A percentile compares a stretch with the other conserved stretches of the same genome.
Conservation (phyloP, 2,329 filamentous ascomycete genomes). For the Blumeria hordei region DNA sequence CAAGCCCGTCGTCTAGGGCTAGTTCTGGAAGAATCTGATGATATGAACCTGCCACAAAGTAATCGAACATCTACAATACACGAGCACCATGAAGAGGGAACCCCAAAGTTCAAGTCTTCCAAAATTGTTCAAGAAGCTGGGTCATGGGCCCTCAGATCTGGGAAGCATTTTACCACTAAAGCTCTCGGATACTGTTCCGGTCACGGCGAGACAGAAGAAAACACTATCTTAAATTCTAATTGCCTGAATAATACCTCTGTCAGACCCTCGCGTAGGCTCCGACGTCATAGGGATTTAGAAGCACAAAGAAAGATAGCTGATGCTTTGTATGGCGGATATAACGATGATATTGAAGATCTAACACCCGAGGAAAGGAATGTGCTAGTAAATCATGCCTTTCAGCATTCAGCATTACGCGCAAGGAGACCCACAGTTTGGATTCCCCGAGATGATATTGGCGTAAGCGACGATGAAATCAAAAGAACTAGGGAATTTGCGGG, state of each 20-base stretch:
- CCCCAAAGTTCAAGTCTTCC: slow-evolving; percentile 14
- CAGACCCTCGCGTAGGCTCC: slow-evolving; percentile 10
- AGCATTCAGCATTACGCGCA: slow-evolving; percentile 68
- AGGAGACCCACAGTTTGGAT: slow-evolving; percentile 82
- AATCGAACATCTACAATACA: slow-evolving; percentile 14
- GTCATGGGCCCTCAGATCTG: slow-evolving; percentile 10
- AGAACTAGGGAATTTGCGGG: slow-evolving; percentile 40
- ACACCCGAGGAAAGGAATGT: slow-evolving; percentile 72
- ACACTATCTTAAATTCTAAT: slow-evolving; percentile 22
- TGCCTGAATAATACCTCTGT: slow-evolving; percentile 5
- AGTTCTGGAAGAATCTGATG: slow-evolving; percentile 25
- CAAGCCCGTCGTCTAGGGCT: slow-evolving; percentile 48
- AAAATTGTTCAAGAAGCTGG: slow-evolving; percentile 12
- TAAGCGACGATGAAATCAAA: slow-evolving; percentile 76
- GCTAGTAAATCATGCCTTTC: slow-evolving; percentile 69
- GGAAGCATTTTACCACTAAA: slow-evolving; percentile 15
- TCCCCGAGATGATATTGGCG: slow-evolving; percentile 66
- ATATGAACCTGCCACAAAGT: slow-evolving; percentile 8
- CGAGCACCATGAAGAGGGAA: slow-evolving; percentile 18
- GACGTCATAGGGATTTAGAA: slow-evolving; percentile 38
- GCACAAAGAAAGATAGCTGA: slow-evolving; percentile 48
- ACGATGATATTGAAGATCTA: slow-evolving; percentile 86
- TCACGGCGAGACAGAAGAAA: slow-evolving; percentile 5
- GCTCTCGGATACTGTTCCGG: slow-evolving; percentile 15
- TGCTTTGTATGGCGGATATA: slow-evolving; percentile 63